Base-by-base conservation (phyloP, 352 stramenopile genomes). In the Globisporangium solare region DNA sequence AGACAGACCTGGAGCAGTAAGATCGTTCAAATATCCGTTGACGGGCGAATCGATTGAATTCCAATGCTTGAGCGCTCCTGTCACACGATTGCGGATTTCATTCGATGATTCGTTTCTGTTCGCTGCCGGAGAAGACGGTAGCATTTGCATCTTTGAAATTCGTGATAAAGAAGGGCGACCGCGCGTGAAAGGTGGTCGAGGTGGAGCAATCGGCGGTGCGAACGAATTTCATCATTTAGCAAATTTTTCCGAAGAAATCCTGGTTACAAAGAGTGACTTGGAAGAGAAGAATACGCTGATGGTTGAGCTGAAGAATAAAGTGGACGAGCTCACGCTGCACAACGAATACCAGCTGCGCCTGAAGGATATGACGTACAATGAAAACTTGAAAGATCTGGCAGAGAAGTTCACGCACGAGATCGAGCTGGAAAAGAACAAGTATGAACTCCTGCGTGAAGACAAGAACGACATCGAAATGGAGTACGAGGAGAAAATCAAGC, bases 311-410 rank as follows among this genome's bases (percentile, higher is more conserved):
- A 95, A 95, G 64, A 95, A 82, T 63, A 97, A 98, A 72, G 88
- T 98, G 14, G 93, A 98, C 55, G 90, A 98, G 56, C 75, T 98
- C 12, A 94, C 87, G 66, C 74, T 97, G 15, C 87, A 98, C 60
- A 98, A 98, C 62, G 94, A 98, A 53, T 98, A 98, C 66, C 89
- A 98, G 56, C 65, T 98, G 21, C 80, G 93, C 12, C 72, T 98
- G 15, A 97, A 97, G 56, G 92, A 98, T 60, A 97, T 98, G 90
- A 97, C 92, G 54, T 97, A 97, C 72, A 89, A 86, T 50, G 93
- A 98, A 58, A 95, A 97, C 52, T 76, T 98, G 27, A 97, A 98
- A 63, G 94, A 98, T 57, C 63, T 96, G 39, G 96, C 81, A 4
- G 89, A 97, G 51, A 94, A 96, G 62, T 98, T 96, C 63, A 94